Evolutionary conservation across 768 basidiomycete genomes (phyloP), one percentile per base, ranked within the genome.

Genomic region (Phaeotremella fagi): DNA sequence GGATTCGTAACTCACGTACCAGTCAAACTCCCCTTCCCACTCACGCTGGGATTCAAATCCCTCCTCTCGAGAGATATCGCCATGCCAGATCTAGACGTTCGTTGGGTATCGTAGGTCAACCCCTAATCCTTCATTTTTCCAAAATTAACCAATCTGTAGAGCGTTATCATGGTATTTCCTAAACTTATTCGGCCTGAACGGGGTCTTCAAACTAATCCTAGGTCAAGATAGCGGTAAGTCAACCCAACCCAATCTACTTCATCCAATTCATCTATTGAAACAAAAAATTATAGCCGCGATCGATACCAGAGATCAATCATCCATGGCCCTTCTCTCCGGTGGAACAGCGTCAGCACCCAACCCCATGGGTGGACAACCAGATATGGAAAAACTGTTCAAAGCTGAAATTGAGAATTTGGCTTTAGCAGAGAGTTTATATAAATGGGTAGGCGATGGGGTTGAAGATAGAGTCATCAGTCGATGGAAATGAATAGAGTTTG

Each of bases 91-190:
- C 88, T 98, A 86, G 94, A 98, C 74, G 95, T 97, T 11, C 83
- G 89, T 76, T 99, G 95, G 92, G 95, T 98, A 27, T 99, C 95
- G 20, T 95, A 38, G 57, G 68, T 63, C 3, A 38, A 15, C n/a
- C 26, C 16, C 43, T 50, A 15, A 37, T 35, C 43, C 45, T 45
- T 26, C 22, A 22, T 31, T 43, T 43, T n/a, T 7, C 38, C 45
- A 23, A 54, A 44, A 38, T 24, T 50, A 45, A 45, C 31, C 6
- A 25, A 2, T 4, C 14, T 26, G 1, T 36, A 70, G 68, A 1
- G 72, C 95, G 11, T 79, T 98, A 50, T 92, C 90, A 16, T 98
- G 95, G 95, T 99, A 98, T 77, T 98, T 99, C 77, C 83, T 98
- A 66, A 98, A 97, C 79, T 88, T 97, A 77, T 98, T 99, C 75